A percentile compares a stretch with the other conserved stretches of the same genome.
Conservation (phyloP, 2,329 filamentous ascomycete genomes). For the Clathrospora elynae region DNA sequence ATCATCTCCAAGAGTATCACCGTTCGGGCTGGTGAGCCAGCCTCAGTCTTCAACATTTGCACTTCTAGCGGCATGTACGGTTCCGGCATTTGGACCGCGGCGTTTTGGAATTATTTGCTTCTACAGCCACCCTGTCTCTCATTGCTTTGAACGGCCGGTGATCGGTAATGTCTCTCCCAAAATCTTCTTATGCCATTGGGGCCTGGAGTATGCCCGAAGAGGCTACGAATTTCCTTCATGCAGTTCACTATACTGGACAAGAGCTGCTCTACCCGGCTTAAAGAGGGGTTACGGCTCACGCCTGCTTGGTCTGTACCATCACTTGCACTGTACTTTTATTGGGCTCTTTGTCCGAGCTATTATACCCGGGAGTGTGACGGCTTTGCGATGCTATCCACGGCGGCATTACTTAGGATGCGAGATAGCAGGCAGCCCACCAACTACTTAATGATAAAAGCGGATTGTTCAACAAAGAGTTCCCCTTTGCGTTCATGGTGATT, state of each 20-base stretch:
- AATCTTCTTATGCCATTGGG: slow-evolving; percentile 45
- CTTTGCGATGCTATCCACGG: slow-evolving; percentile 30
- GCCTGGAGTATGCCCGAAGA: slow-evolving; percentile 44
- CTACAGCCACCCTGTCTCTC: too few relatives aligned
- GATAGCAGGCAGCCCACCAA: slow-evolving; percentile 41
- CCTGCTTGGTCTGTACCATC: slow-evolving; percentile 49
- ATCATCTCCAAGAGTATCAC: slow-evolving; percentile 78
- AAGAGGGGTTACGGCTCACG: slow-evolving; percentile 47
- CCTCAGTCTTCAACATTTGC: slow-evolving; percentile 29
- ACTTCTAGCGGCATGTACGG: slow-evolving; percentile 47
- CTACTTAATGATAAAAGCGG: slow-evolving; percentile 46
- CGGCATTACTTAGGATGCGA: slow-evolving; percentile 37
- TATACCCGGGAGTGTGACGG: slow-evolving; percentile 40
- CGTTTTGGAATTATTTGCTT: slow-evolving; percentile 30
- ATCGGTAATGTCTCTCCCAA: slow-evolving; percentile 41
- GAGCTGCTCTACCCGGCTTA: slow-evolving; percentile 35
- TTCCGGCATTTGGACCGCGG: slow-evolving; percentile 39
- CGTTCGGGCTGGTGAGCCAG: slow-evolving; percentile 77
- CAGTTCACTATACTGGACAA: slow-evolving; percentile 34
- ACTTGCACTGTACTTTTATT: slow-evolving; percentile 51
- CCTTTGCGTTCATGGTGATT: slow-evolving; percentile 9
- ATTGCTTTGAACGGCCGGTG: slow-evolving; percentile 25
- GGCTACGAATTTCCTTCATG: slow-evolving; percentile 48
- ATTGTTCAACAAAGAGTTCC: slow-evolving; percentile 22
- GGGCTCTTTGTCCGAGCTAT: slow-evolving; percentile 37